Base-by-base conservation (phyloP, 1,139 yeast species). In the Lodderomyces beijingensis region DNA sequence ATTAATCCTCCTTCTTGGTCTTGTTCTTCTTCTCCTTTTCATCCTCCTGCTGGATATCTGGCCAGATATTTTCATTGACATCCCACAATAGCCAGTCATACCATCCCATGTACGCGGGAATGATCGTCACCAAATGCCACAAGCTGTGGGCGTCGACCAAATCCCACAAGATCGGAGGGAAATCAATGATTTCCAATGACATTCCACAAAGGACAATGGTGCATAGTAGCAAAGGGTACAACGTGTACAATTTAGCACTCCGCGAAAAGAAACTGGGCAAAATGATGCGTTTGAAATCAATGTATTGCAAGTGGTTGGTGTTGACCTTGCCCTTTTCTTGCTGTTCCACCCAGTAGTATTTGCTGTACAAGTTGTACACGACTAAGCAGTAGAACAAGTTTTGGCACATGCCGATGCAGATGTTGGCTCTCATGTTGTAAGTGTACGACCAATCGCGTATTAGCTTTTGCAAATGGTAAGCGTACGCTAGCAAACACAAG, bases 391-490 rank as follows among this genome's bases (percentile, higher is more conserved):
- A 55, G 28, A 56, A 45, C n/a, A 72, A 43, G 54, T 88, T 85
- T 48, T 89, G 96, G 4, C 80, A 42, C 3, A 87, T 39, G 0
- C 96, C 98, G 34, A 87, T 72, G 1, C 72, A 56, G 2, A 91
- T 79, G 49, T 93, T 91, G 19, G 94, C 95, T 46, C 77, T 72
- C 97, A 91, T 91, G 60, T 91, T 91, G 57, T 91, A 91, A 1
- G 94, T 79, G 57, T 91, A 91, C 41, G 88, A 83, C 89, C 96
- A 91, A 46, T 80, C 82, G 10, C 74, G 55, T 25, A 80, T 69
- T 30, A 91, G 64, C 41, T 91, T 70, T 30, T 72, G 55, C 7
- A 91, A 66, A 55, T 91, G 98, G 11, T 67, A 61, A 1, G 63
- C 25, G 44, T 85, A 87, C 23, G 77, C 65, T 0, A 60, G 37